Evolutionary conservation across 2,329 filamentous ascomycete species (phyloP), one percentile per base, ranked within the genome.

Genomic region (Epicoccum nigrum): DNA sequence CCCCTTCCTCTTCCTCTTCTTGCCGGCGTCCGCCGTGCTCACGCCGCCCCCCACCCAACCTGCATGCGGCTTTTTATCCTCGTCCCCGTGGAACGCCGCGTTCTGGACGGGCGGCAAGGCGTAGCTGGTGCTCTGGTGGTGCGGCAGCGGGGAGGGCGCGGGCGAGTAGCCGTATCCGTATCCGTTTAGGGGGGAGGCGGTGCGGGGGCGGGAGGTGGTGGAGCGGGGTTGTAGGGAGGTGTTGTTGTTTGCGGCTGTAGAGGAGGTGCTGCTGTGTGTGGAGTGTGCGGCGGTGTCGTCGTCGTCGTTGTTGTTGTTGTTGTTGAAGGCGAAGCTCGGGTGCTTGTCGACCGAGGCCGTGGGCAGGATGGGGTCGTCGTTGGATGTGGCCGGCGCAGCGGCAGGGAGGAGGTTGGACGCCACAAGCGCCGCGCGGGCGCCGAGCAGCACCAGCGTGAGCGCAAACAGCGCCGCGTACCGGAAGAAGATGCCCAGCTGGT

Each of bases 401-500:
- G 15, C n/a, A n/a, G 48, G 41, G 20, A 66, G 20, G n/a, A 57
- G 9, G 17, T 63, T 60, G 7, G 69, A 37, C 9, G 65, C 64
- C 21, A 77, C 46, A 28, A 77, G 58, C 1, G 70, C 60, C 11
- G 82, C 78, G 34, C 79, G 76, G 13, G 78, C 51, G 20, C 77
- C 45, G 7, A 86, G 73, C 5, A 79, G 47, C 15, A 76, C 13
- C 0, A 86, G 46, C 1, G 82, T 85, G 31, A 84, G 50, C 7
- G 69, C 79, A 1, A 87, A 77, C 13, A 94, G 78, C 21, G 82
- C 76, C 27, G 80, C 84, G 68, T 99, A 99, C 49, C 84, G 83
- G 55, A 94, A 85, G 73, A 93, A 96, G 6, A 92, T 92, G 41
- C 83, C 83, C 9, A 97, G 79, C 72, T 97, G 92, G 71, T 93